Evolutionary conservation across 2,329 filamentous ascomycete species (phyloP).

Genomic region (Conoideocrella luteorostrata): DNA sequence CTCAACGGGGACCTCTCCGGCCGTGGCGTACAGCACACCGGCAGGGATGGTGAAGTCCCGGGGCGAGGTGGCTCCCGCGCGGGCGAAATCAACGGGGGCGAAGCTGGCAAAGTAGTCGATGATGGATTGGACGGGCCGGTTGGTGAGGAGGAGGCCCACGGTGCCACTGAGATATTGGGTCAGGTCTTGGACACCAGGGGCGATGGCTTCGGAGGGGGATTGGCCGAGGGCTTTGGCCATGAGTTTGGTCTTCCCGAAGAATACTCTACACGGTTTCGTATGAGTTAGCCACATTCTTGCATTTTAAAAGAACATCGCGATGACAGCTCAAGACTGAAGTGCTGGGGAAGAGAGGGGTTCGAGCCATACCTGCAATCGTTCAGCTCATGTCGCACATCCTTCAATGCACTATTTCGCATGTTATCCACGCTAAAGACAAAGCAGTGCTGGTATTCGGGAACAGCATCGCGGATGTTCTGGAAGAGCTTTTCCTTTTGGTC

Average conservation of each 20-base stretch:
- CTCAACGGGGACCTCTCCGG: slow-evolving; percentile 70
- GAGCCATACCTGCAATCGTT: slow-evolving; percentile 53
- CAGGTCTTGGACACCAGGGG: slow-evolving; percentile 68
- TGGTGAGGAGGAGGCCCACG: slow-evolving; percentile 87
- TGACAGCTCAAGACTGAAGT: too few species aligned
- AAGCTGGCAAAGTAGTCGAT: slow-evolving; percentile 66
- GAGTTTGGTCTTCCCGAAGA: slow-evolving; percentile 99
- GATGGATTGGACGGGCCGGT: slow-evolving; percentile 62
- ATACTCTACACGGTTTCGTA: slow-evolving; percentile 54
- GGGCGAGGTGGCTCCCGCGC: slow-evolving; percentile 70
- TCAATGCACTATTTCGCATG: slow-evolving; percentile 96
- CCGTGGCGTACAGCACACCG: slow-evolving; percentile 75
- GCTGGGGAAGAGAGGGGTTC: too few species aligned
- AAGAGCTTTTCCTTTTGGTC: slow-evolving; percentile 90
- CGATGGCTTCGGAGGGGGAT: slow-evolving; percentile 69
- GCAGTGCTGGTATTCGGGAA: slow-evolving; percentile 81
- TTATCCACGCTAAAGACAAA: slow-evolving; percentile 94
- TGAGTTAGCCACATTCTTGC: too few species aligned
- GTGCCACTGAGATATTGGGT: slow-evolving; percentile 66
- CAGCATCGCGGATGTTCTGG: slow-evolving; percentile 76
- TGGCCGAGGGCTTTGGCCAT: slow-evolving; percentile 92
- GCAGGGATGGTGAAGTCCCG: slow-evolving; percentile 74
- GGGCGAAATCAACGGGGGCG: slow-evolving; percentile 78
- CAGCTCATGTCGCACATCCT: slow-evolving; percentile 80
- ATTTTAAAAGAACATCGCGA: neutral